Evolutionary conservation across 805 yeast species (phyloP).

Genomic region (Candida pseudofarinosa): DNA sequence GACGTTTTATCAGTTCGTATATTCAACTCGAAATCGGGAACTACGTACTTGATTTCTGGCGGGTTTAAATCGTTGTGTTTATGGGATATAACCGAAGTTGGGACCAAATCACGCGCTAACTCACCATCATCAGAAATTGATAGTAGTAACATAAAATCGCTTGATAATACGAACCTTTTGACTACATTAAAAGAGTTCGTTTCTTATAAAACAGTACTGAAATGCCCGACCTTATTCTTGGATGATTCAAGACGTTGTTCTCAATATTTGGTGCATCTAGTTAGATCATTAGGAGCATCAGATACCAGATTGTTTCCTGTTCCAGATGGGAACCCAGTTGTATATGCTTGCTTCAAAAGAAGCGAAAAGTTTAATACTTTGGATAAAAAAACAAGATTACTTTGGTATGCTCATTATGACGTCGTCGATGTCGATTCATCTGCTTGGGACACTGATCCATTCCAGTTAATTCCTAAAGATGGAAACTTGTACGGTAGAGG

Average conservation of each 20-base stretch:
- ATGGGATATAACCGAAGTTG: conserved; percentile 54
- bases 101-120: conserved; percentile 4
- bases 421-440: conserved; percentile 72
- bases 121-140: neutral
- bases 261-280: conserved; percentile 56
- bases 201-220: conserved; percentile 73
- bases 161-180: conserved; percentile 61
- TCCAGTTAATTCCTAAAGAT: conserved; percentile 64
- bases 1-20: conserved; percentile 55
- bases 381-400: conserved; percentile 34
- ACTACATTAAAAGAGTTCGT: conserved; percentile 58
- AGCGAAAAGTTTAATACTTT: conserved; percentile 16
- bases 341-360: conserved; percentile 66
- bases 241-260: conserved; percentile 89
- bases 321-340: conserved; percentile 78
- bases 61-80: conserved; percentile 68
- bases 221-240: conserved; percentile 59
- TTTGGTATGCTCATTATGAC: conserved; percentile 97
- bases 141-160: conserved; percentile 1
- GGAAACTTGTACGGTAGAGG: conserved; percentile 92
- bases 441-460: conserved; percentile 80
- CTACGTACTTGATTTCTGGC: conserved; percentile 57
- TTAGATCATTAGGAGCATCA: conserved; percentile 67
- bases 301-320: conserved; percentile 67
- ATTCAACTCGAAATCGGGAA: conserved; percentile 31